Evolutionary conservation across 2,329 filamentous ascomycete species (phyloP).

Genomic region (Paecilomyces sp.): DNA sequence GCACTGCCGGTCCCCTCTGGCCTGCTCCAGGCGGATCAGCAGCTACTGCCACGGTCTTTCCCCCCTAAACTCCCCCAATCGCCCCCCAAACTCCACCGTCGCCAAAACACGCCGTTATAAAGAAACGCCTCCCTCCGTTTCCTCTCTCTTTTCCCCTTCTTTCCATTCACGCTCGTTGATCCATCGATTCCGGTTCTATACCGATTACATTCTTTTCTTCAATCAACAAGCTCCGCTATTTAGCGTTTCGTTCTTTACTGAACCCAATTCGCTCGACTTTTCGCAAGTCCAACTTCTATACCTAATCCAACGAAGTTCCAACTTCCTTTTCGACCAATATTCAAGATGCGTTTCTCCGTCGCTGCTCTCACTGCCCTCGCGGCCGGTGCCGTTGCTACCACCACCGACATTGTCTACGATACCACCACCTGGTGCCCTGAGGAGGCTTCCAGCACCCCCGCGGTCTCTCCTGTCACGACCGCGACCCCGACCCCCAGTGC

Average conservation of each 20-base stretch:
- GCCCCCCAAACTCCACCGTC: neutral
- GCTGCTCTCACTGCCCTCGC: constrained; percentile 33
- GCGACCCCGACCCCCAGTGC: constrained; percentile 7
- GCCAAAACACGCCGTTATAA: neutral
- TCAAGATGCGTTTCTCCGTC: constrained; percentile 47
- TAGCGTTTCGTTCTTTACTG: neutral
- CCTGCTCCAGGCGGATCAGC: neutral
- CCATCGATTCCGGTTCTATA: constrained; percentile 18
- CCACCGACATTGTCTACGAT: neutral
- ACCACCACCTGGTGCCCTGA: neutral
- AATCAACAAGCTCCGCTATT: neutral
- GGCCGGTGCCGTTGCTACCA: constrained; percentile 28
- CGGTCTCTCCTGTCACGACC: constrained; percentile 14
- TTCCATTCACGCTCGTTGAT: constrained; percentile 9
- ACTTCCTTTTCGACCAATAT: neutral
- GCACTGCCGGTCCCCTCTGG: neutral
- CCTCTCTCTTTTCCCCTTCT: constrained; percentile 9
- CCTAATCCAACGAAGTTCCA: neutral
- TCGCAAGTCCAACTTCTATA: neutral
- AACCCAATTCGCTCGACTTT: neutral
- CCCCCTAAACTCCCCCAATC: neutral
- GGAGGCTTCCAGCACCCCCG: constrained; percentile 44
- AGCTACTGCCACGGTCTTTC: neutral
- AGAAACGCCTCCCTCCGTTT: constrained; percentile 1
- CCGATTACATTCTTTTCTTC: constrained; percentile 33